phyloP scores from a whole-genome alignment of 139 green algal species.

The Closterium sp. region DNA sequence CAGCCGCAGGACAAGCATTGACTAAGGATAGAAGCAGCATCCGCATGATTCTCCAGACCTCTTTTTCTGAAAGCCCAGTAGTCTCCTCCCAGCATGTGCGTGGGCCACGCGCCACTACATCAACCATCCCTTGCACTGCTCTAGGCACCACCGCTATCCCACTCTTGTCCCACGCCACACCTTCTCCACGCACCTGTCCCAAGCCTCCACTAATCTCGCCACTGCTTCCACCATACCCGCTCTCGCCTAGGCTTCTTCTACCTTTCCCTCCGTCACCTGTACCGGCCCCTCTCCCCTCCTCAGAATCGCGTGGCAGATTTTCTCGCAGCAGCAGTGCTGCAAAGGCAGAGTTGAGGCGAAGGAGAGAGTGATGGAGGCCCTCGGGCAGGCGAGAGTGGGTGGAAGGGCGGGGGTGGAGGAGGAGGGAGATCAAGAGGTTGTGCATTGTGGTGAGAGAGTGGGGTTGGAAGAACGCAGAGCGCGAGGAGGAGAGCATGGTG shows the following conservation, averaged over 20 bases:
- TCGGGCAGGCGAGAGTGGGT: not conserved
- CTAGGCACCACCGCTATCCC: not conserved
- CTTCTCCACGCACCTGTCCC: not conserved
- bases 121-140: not conserved
- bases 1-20: not conserved
- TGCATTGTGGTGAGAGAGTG: not conserved
- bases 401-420: not conserved
- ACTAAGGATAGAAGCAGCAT: not conserved
- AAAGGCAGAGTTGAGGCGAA: not conserved
- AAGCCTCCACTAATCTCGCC: not conserved
- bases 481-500: not conserved
- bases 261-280: not conserved
- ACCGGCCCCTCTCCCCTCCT: not conserved
- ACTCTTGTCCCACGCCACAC: not conserved
- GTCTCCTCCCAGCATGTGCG: not conserved
- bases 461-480: not conserved
- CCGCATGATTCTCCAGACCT: not conserved
- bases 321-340: not conserved
- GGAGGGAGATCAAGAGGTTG: not conserved
- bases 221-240: not conserved
- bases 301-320: not conserved
- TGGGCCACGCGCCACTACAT: not conserved
- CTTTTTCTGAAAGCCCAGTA: not conserved
- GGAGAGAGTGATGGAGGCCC: not conserved
- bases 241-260: not conserved